Evolutionary conservation across 441 rosid genomes (phyloP), one percentile per base, ranked within the genome.

Genomic region (Melastoma candidum): DNA sequence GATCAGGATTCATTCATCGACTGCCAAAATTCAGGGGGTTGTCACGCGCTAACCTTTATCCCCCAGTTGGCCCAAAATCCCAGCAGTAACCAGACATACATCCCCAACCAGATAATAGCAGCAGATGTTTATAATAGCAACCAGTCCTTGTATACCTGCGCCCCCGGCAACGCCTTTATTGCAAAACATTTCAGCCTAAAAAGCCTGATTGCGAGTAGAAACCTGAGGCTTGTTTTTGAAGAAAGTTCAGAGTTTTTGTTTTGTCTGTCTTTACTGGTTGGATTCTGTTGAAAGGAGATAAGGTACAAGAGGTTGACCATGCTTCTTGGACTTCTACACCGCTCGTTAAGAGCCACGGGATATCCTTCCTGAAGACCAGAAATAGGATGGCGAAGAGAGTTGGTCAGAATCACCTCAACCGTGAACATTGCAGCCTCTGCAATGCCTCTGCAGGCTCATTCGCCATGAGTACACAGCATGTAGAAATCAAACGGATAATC

Each of bases 371-470:
- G 8, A 77, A 75, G 0, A 71, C 63, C 26, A 82, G 45, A 46
- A 87, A 84, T 12, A 82, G 12, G 44, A 57, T 24, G 12, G 64
- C 70, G 12, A 69, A 74, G 13, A 75, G 85, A 71, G 44, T 66
- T 78, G 29, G 51, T 3, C 3, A 80, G 56, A 46, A 64, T 67
- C 46, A 80, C 77, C 66, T 74, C 81, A 3, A 82, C 65, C 2
- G 93, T 57, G 50, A 82, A 82, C 24, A 63, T 73, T 26, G 79
- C 85, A 3, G 79, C 89, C 2, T 63, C 54, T 0, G 75, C 74
- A 12, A 78, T 69, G 59, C 95, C 90, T 66, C 66, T 72, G 9
- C 95, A 7, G 84, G 59, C 68, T 80, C 93, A 56, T 87, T 87
- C 24, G 93, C 78, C 32, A 87, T 84, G 39, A 93, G 56, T 12